A percentile compares a stretch with the other conserved stretches of the same genome.
phyloP scores from a whole-genome alignment of 495 filamentous ascomycete genomes.

The Penicillium longicatenatum region DNA sequence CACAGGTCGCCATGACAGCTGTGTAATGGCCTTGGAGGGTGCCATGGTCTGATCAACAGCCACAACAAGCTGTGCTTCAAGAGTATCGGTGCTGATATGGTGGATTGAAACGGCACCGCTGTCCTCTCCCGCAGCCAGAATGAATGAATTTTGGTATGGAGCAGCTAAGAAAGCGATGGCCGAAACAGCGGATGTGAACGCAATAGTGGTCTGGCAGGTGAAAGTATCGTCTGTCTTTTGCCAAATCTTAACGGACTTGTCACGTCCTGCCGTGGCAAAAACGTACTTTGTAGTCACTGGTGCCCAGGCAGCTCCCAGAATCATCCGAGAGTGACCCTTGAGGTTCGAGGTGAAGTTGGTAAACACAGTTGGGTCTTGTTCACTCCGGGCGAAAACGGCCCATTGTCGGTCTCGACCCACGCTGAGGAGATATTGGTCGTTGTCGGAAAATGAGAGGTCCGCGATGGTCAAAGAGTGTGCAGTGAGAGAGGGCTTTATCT shows the following conservation, averaged over 20 bases:
- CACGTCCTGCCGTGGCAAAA: constrained; percentile 87
- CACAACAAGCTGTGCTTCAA: constrained; percentile 47
- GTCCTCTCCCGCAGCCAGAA: constrained; percentile 68
- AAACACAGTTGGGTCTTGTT: constrained; percentile 48
- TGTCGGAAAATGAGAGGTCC: constrained; percentile 71
- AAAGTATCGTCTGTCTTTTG: constrained; percentile 37
- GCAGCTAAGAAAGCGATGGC: constrained; percentile 67
- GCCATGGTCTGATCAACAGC: constrained; percentile 46
- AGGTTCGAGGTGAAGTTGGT: constrained; percentile 61
- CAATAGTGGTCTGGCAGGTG: constrained; percentile 53
- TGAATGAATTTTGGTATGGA: constrained; percentile 39
- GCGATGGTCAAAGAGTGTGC: constrained; percentile 86
- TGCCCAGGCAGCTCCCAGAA: constrained; percentile 82
- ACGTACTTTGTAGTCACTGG: constrained; percentile 45
- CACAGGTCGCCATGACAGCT: constrained; percentile 75
- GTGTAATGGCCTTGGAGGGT: constrained; percentile 74
- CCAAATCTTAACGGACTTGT: constrained; percentile 87
- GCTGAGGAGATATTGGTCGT: constrained; percentile 76
- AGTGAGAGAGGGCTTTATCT: constrained; percentile 77
- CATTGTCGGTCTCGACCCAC: constrained; percentile 92
- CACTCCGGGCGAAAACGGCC: constrained; percentile 67
- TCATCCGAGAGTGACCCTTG: constrained; percentile 90
- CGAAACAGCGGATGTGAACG: constrained; percentile 65
- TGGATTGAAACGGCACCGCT: constrained; percentile 47
- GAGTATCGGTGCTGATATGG: constrained; percentile 38